phyloP scores from a whole-genome alignment of 1,284 basidiomycete genomes.

The Coriolopsis trogii region DNA sequence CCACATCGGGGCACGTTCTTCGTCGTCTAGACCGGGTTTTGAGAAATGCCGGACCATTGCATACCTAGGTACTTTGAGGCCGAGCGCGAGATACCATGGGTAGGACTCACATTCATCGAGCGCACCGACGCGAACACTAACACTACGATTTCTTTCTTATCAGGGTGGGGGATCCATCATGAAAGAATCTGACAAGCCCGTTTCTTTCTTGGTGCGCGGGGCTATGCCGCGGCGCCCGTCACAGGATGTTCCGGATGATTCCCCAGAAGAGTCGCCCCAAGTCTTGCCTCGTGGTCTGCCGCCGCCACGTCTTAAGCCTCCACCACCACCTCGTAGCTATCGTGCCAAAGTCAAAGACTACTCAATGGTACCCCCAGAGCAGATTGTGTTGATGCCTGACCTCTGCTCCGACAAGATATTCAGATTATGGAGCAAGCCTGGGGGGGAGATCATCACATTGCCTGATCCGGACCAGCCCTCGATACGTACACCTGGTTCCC shows the following conservation, averaged over 20 bases:
- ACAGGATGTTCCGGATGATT: neutral
- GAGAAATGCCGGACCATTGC: constrained; percentile 18
- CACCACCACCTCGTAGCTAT: constrained; percentile 3
- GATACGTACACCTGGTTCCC: too few species aligned
- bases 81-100: constrained; percentile 17
- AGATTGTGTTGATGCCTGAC: too few species aligned
- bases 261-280: neutral
- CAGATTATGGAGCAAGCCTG: too few species aligned
- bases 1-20: constrained; percentile 9
- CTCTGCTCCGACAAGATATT: neutral
- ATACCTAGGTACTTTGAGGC: constrained; percentile 11
- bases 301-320: constrained; percentile 14
- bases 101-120: neutral
- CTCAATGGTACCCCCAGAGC: too few species aligned
- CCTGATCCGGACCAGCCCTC: too few species aligned
- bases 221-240: constrained; percentile 11
- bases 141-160: neutral
- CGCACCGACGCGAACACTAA: neutral
- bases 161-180: constrained; percentile 20
- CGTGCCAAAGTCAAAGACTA: too few species aligned
- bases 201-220: constrained; percentile 24
- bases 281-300: constrained; percentile 18
- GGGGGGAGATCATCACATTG: too few species aligned
- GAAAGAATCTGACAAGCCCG: constrained; percentile 16
- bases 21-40: neutral